Evolutionary conservation across 306 rosid genomes (phyloP), one percentile per base, ranked within the genome.

Genomic region (Fragaria vesca): DNA sequence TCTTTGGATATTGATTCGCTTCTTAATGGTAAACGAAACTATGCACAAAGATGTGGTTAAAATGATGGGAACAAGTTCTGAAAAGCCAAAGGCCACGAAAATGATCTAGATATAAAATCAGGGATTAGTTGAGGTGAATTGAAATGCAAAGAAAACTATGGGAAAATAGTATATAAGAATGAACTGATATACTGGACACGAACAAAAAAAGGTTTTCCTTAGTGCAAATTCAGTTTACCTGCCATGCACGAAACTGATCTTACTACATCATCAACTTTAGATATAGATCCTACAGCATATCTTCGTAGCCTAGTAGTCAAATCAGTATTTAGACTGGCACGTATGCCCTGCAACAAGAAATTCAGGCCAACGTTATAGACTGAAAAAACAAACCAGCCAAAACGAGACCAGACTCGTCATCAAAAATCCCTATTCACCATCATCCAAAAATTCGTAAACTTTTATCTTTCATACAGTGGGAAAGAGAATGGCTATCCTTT

Each of bases 311-410:
- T 62, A 79, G 76, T 11, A 69, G 81, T 63, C 78, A 88, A 83
- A 84, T 80, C 84, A 79, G 86, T 89, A 20, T 81, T 21, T 38
- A 88, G 63, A 82, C 84, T 76, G 69, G 80, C 81, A 75, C 57
- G 82, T 47, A 85, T 74, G 60, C 88, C 88, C 97, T 90, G 86
- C 77, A 80, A 34, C 69, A 66, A 54, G 30, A 71, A 21, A 55
- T 65, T 50, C 51, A 18, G 10, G 70, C 45, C 71, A 75, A 17
- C 30, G 46, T n/a, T 18, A 75, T 30, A 50, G 12, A 30, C 0
- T 38, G 21, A 42, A 40, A 67, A 20, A 40, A 3, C 8, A 40
- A n/a, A 10, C 11, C 30, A 11, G 32, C 32, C 32, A 67, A 40
- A 67, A 40, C 6, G 0, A 66, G 71, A 66, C 6, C n/a, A 61